These are phyloP conservation scores for Phytophthora fragariaefolia DNA, from an alignment of 352 stramenopile genomes.

Conservation along the genomic window DNA sequence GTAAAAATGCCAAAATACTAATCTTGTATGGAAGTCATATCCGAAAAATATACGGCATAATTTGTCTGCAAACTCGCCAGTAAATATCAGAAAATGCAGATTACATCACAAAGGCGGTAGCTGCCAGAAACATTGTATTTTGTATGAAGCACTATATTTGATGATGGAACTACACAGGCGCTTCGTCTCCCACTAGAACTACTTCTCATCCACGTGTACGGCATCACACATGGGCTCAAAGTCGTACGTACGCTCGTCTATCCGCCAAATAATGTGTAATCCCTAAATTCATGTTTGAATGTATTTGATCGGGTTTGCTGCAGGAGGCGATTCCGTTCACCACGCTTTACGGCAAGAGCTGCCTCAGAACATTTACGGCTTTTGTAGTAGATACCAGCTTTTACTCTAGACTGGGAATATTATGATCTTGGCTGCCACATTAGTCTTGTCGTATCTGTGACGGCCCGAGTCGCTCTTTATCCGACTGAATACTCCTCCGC, in stretches of 20 bases:
- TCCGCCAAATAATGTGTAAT: neutral
- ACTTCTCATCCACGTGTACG: slow-evolving; percentile 29
- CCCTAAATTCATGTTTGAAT: neutral
- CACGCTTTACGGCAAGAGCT: neutral
- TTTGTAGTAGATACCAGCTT: neutral
- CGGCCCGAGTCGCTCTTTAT: neutral
- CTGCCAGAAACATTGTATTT: neutral
- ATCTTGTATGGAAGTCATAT: too few relatives aligned
- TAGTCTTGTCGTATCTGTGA: neutral
- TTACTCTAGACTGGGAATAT: neutral
- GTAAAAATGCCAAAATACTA: too few relatives aligned
- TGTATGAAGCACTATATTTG: slow-evolving; percentile 18
- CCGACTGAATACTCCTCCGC: neutral
- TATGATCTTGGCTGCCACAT: neutral
- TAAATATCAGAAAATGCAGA: too few relatives aligned
- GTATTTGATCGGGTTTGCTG: slow-evolving; percentile 6
- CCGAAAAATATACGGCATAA: too few relatives aligned
- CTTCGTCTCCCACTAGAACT: slow-evolving; percentile 9
- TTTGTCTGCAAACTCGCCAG: too few relatives aligned
- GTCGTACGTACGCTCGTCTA: neutral
- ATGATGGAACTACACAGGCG: neutral
- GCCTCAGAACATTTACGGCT: neutral
- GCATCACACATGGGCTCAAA: slow-evolving; percentile 21
- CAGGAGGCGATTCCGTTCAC: neutral
- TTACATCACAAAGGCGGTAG: too few relatives aligned